Evolutionary conservation across 192 early-diverging fungal genomes (phyloP).

Genomic region (Thamnidium elegans): DNA sequence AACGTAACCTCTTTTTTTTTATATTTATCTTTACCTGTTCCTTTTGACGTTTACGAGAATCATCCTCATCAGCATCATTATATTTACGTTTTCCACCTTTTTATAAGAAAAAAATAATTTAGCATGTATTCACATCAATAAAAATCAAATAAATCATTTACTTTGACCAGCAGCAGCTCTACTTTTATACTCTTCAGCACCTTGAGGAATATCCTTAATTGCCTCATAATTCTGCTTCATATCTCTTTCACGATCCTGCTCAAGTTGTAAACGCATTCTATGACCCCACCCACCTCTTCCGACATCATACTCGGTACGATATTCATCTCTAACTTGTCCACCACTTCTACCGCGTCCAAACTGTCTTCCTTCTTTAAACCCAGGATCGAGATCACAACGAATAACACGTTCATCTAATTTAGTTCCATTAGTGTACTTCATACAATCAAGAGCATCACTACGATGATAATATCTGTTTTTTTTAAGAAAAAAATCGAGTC

Average conservation of each 20-base stretch:
- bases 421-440: conserved; percentile 92
- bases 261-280: conserved; percentile 58
- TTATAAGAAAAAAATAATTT: conserved; percentile 3
- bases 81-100: background rate
- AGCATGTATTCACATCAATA: background rate
- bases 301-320: conserved; percentile 91
- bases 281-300: conserved; percentile 97
- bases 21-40: conserved; percentile 15
- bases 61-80: conserved; percentile 36
- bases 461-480: conserved; percentile 79
- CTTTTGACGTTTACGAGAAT: conserved; percentile 37
- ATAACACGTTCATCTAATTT: conserved; percentile 95
- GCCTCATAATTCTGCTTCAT: conserved; percentile 67
- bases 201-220: conserved; percentile 53
- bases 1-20: background rate
- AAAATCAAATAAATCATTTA: background rate
- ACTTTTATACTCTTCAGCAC: conserved; percentile 45
- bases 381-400: conserved; percentile 94
- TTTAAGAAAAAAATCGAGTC: background rate
- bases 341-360: conserved; percentile 93
- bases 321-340: conserved; percentile 95
- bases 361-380: conserved; percentile 89
- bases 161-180: conserved; percentile 12
- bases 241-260: conserved; percentile 66
- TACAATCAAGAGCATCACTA: conserved; percentile 86